Conservation (phyloP, 2,329 filamentous ascomycete species). For the Xylariaceae sp. region DNA sequence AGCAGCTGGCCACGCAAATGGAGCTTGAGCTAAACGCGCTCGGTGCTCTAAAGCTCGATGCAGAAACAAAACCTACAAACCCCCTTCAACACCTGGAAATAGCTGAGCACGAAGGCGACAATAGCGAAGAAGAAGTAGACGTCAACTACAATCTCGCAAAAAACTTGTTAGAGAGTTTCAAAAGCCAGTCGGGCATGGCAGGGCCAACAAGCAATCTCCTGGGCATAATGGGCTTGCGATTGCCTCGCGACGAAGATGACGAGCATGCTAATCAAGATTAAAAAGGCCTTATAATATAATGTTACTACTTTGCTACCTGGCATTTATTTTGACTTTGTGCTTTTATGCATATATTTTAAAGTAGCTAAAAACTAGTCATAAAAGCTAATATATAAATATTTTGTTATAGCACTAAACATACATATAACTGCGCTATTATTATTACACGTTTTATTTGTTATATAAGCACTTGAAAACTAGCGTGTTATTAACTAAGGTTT, state of each 20-base stretch:
- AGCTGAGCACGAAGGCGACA: slow-evolving; percentile 36
- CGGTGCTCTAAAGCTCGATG: slow-evolving; percentile 58
- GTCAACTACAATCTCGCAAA: slow-evolving; percentile 84
- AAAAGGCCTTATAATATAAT: neutral
- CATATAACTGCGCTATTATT: no score
- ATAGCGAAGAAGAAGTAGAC: slow-evolving; percentile 58
- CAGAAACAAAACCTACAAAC: slow-evolving; percentile 27
- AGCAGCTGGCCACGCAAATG: slow-evolving; percentile 62
- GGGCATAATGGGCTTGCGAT: slow-evolving; percentile 74
- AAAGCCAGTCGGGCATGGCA: slow-evolving; percentile 78
- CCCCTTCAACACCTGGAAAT: slow-evolving; percentile 26
- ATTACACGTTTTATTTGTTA: no score
- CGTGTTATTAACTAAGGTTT: no score
- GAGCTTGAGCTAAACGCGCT: slow-evolving; percentile 67
- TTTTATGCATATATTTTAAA: no score
- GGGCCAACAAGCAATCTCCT: slow-evolving; percentile 87
- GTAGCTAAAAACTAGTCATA: no score
- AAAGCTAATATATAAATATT: no score
- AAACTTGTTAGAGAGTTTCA: slow-evolving; percentile 90
- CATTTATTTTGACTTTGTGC: no score
- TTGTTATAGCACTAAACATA: no score
- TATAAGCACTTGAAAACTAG: no score
- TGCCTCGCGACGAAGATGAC: slow-evolving; percentile 74
- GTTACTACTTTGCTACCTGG: neutral
- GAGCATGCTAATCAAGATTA: slow-evolving; percentile 28